Evolutionary conservation across 73 alveolate genomes (phyloP).

Genomic region (Tetrahymena thermophila): DNA sequence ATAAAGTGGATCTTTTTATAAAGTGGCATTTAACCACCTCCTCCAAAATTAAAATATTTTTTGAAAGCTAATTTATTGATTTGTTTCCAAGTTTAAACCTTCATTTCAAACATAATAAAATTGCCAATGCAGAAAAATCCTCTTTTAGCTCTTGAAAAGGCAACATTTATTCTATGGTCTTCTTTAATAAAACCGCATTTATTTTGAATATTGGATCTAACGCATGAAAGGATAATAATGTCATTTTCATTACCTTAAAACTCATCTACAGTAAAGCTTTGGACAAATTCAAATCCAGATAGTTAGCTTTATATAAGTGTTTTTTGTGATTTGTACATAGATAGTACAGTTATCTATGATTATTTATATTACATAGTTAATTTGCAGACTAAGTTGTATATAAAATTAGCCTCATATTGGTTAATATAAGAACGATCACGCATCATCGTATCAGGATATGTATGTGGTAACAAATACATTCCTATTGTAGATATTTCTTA

Average conservation of each 20-base stretch:
- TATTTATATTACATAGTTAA: constrained; percentile 47
- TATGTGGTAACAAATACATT: constrained; percentile 66
- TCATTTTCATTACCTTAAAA: constrained; percentile 89
- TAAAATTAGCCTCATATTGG: constrained; percentile 61
- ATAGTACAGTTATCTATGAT: constrained; percentile 54
- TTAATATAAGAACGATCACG: constrained; percentile 58
- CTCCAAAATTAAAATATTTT: neutral
- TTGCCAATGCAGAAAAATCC: constrained; percentile 85
- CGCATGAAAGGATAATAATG: constrained; percentile 72
- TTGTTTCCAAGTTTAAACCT: neutral
- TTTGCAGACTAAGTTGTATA: constrained; percentile 49
- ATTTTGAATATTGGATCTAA: constrained; percentile 60
- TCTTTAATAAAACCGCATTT: constrained; percentile 62
- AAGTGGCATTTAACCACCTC: neutral
- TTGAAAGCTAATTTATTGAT: neutral
- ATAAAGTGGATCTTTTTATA: neutral
- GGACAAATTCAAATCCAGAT: neutral
- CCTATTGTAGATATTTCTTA: constrained; percentile 42
- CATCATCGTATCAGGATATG: constrained; percentile 42
- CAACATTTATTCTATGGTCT: constrained; percentile 80
- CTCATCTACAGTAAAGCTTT: constrained; percentile 75
- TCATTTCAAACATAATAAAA: neutral
- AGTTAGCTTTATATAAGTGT: constrained; percentile 22
- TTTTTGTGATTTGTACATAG: constrained; percentile 63
- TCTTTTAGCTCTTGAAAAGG: constrained; percentile 81